Percentiles rank a stretch among this genome's conserved stretches.
These are phyloP conservation scores for Antitrichia curtipendula DNA, from an alignment of 225 moss, liverwort and hornwort genomes.

Conservation along the genomic window DNA sequence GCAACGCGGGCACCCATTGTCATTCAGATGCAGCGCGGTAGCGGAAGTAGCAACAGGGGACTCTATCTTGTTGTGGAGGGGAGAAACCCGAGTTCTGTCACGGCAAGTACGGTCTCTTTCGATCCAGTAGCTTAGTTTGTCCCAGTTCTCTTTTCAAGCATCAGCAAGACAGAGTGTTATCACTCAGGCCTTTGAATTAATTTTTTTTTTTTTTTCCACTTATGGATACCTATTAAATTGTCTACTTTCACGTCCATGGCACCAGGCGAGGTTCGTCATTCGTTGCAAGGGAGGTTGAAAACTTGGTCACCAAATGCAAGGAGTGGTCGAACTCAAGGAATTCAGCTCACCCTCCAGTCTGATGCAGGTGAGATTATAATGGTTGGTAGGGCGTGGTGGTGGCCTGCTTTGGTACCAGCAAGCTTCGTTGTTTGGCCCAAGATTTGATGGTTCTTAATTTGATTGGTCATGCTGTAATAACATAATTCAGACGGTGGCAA, in stretches of 20 bases:
- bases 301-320: conserved; percentile 34
- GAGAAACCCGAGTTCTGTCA: conserved; percentile 38
- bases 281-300: conserved; percentile 77
- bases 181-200: neutral
- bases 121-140: neutral
- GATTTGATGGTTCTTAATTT: neutral
- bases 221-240: neutral
- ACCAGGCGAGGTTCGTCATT: conserved; percentile 87
- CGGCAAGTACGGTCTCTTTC: conserved; percentile 64
- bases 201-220: neutral
- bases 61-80: conserved; percentile 74
- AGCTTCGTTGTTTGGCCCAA: neutral
- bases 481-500: neutral
- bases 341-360: conserved; percentile 67
- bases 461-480: neutral
- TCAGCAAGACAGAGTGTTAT: neutral
- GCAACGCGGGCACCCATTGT: conserved; percentile 93
- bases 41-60: conserved; percentile 43
- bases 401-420: neutral
- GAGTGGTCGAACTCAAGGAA: conserved; percentile 61
- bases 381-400: neutral
- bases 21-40: conserved; percentile 69
- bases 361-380: conserved; percentile 48
- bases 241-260: neutral
- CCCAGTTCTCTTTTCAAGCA: neutral